Base-by-base conservation (phyloP, 2,329 filamentous ascomycete species). In the Phialophora verrucosa region DNA sequence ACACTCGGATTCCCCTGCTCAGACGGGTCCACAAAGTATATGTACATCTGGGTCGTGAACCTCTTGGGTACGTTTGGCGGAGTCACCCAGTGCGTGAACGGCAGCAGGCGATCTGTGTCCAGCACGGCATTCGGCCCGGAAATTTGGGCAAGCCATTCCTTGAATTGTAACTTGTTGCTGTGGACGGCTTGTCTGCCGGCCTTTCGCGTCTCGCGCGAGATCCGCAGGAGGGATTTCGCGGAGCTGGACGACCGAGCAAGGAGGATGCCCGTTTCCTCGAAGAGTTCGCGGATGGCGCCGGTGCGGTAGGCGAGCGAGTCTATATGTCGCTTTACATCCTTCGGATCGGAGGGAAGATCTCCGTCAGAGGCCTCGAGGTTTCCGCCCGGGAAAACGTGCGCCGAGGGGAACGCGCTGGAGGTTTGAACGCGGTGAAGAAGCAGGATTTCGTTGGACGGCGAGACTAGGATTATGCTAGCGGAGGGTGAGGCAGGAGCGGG, bases 21-120 rank as follows among this genome's bases (percentile, higher is more conserved):
- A 5, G 76, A 69, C 4, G 69, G 61, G 50, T 68, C 70, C 27
- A 73, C 69, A 75, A 75, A 50, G 78, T 97, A 97, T 11, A 98
- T 78, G 79, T 98, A 99, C 94, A 98, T 98, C 76, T 97, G 93
- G 0, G 94, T 97, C 0, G 91, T 92, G 80, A 96, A 99, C 54
- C 95, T 86, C 73, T 89, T 92, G 0, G 88, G 85, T 1, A 90
- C 81, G 25, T 70, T 69, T 1, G 70, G 68, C 38, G 71, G 71
- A 10, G 95, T 98, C 63, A 98, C 84, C 95, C 95, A 98, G 62
- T 92, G 87, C 0, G 93, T 97, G 75, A 96, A 97, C 0, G 93
- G 92, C 7, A 91, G 81, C 2, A 97, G 64, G 25, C 66, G 69
- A 78, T 90, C 88, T 61, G 84, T 84, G 76, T 96, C 92, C 12